These are phyloP conservation scores for Trichoderma erinaceum DNA, from an alignment of 495 filamentous ascomycete species.

Conservation along the genomic window DNA sequence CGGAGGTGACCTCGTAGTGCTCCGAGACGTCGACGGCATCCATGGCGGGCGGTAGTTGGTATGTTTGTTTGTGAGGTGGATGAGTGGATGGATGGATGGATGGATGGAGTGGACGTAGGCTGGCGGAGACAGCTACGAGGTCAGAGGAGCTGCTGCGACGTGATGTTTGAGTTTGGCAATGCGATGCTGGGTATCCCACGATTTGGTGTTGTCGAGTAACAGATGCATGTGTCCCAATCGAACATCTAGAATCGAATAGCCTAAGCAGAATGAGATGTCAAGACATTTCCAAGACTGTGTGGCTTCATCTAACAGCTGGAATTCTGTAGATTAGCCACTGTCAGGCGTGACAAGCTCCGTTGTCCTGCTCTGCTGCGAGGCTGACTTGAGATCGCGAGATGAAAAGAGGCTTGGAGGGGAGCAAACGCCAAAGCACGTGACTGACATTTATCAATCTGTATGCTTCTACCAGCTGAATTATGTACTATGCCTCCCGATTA, in stretches of 20 bases:
- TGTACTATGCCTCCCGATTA: too few relatives aligned
- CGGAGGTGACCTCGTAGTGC: slow-evolving; percentile 61
- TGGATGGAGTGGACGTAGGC: slow-evolving; percentile 4
- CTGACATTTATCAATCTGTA: too few relatives aligned
- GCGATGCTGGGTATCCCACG: too few relatives aligned
- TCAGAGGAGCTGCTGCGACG: neutral
- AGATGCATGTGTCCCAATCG: too few relatives aligned
- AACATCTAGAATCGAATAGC: too few relatives aligned
- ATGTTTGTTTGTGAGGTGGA: too few relatives aligned
- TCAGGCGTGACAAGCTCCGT: neutral
- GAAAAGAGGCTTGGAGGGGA: neutral
- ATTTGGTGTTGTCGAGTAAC: too few relatives aligned
- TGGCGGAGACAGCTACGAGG: slow-evolving; percentile 2
- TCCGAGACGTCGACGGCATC: slow-evolving; percentile 85
- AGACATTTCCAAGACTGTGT: too few relatives aligned
- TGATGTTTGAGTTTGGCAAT: neutral
- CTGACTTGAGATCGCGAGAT: neutral
- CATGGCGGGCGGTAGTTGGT: slow-evolving; percentile 47
- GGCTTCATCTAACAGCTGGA: too few relatives aligned
- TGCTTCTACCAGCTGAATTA: too few relatives aligned
- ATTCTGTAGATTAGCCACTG: neutral
- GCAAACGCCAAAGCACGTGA: slow-evolving; percentile 16
- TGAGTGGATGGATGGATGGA: neutral
- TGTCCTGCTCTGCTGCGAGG: neutral
- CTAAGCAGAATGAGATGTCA: too few relatives aligned